phyloP scores from a whole-genome alignment of 208 protist genomes.

The Acanthamoeba divionensis region DNA sequence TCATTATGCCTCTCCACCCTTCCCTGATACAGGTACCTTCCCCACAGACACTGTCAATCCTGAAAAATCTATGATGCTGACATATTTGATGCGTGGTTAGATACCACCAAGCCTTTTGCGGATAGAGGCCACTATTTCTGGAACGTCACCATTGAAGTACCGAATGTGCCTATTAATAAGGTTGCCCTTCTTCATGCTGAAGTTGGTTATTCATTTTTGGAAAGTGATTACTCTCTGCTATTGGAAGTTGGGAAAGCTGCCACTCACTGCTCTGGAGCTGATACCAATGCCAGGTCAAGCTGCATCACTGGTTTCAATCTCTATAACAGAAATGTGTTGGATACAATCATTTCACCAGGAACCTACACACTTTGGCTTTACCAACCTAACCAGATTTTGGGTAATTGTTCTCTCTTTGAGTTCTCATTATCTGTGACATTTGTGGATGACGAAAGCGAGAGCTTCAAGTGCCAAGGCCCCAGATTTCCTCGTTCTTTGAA shows the following conservation, averaged over 20 bases:
- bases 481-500: conserved; percentile 20
- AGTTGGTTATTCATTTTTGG: conserved; percentile 36
- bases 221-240: conserved; percentile 22
- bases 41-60: too few relatives aligned
- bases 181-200: conserved; percentile 28
- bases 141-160: conserved; percentile 6
- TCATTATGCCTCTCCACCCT: too few relatives aligned
- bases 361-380: conserved; percentile 51
- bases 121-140: conserved; percentile 46
- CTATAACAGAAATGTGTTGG: conserved; percentile 46
- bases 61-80: too few relatives aligned
- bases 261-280: background rate
- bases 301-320: conserved; percentile 23
- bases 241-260: background rate
- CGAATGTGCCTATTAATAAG: background rate
- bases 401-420: conserved; percentile 32
- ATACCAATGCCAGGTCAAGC: background rate
- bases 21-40: too few relatives aligned
- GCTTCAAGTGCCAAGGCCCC: background rate
- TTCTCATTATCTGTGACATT: conserved; percentile 49
- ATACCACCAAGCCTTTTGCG: conserved; percentile 8
- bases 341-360: background rate
- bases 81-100: too few relatives aligned
- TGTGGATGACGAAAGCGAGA: background rate
- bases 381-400: conserved; percentile 38